Base-by-base conservation (phyloP, 2,329 filamentous ascomycete genomes). In the Trichoderma hamatum region DNA sequence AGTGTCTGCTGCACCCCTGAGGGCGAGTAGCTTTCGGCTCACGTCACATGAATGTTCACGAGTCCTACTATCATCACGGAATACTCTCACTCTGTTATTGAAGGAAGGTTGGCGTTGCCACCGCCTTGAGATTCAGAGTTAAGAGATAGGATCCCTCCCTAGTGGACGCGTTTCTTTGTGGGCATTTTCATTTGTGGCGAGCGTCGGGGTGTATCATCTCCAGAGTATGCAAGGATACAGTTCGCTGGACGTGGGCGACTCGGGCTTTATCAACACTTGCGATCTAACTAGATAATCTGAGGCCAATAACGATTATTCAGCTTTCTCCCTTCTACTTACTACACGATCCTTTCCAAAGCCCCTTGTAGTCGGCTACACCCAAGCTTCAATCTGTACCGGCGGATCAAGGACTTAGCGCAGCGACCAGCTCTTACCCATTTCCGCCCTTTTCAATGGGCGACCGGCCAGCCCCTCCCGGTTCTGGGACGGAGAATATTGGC, bases 371-470 rank as follows among this genome's bases (percentile, higher is more conserved):
- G 64, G 36, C 26, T 36, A 32, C 64, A 34, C 54, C 16, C 26
- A 64, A 55, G 24, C 46, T 36, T 24, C 46, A 49, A n/a, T 9
- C 26, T 39, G n/a, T 21, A 3, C 64, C 14, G 30, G 54, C 28
- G 54, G 39, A 51, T 28, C 54, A 30, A 67, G 30, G 26, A 67
- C 43, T 19, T 19, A 24, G 54, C 64, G 43, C 26, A 30, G 14
- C 54, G 21, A 59, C 26, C 21, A 59, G 30, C 43, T 51, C 36
- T 36, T 36, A 30, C 21, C 30, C 36, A 43, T 32, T 51, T 43
- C 61, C 55, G 39, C 52, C 26, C 56, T 72, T 70, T 61, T 71
- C 71, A 75, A 81, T 81, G 79, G 77, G 78, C 75, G 78, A 79
- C 75, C 71, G 74, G 72, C 73, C 75, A 69, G 70, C 75, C 68